A percentile compares a stretch with the other conserved stretches of the same genome.
Conservation (phyloP, 768 basidiomycete species). For the Agaricus subrufescens region DNA sequence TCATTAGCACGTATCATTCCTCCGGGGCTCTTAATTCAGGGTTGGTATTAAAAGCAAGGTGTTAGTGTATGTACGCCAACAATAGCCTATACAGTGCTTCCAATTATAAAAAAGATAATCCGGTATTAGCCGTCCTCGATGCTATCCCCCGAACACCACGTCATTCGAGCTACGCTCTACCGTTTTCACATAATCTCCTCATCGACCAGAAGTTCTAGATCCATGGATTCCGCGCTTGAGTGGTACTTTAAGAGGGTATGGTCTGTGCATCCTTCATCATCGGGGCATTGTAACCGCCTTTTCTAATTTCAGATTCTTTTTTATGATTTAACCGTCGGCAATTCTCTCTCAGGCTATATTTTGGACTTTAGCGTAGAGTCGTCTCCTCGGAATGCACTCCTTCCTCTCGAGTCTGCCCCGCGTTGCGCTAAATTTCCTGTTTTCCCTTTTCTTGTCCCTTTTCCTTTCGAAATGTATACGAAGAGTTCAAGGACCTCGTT, state of each 20-base stretch:
- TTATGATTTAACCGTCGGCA: too few relatives aligned
- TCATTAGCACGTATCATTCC: not conserved
- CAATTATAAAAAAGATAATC: not conserved
- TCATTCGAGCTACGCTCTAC: not conserved
- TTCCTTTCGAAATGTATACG: too few relatives aligned
- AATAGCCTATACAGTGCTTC: not conserved
- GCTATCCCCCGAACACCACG: slow-evolving; percentile 4
- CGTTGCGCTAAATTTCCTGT: too few relatives aligned
- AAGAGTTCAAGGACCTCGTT: too few relatives aligned
- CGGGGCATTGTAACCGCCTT: not conserved
- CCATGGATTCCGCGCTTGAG: slow-evolving; percentile 2
- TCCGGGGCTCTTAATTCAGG: not conserved
- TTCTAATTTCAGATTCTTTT: not conserved
- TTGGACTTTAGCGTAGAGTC: too few relatives aligned
- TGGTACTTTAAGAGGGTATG: not conserved
- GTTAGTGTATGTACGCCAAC: not conserved
- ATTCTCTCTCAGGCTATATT: too few relatives aligned
- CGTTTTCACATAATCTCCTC: not conserved
- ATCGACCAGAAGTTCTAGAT: not conserved
- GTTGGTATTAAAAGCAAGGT: not conserved
- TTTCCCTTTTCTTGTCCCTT: too few relatives aligned
- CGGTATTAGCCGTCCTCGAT: too few relatives aligned
- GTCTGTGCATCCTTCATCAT: not conserved
- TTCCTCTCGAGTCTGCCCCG: too few relatives aligned
- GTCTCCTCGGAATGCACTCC: too few relatives aligned